Percentiles rank a stretch among this genome's conserved stretches.
Evolutionary conservation across 805 yeast species (phyloP).

Genomic region (Torulaspora quercuum): DNA sequence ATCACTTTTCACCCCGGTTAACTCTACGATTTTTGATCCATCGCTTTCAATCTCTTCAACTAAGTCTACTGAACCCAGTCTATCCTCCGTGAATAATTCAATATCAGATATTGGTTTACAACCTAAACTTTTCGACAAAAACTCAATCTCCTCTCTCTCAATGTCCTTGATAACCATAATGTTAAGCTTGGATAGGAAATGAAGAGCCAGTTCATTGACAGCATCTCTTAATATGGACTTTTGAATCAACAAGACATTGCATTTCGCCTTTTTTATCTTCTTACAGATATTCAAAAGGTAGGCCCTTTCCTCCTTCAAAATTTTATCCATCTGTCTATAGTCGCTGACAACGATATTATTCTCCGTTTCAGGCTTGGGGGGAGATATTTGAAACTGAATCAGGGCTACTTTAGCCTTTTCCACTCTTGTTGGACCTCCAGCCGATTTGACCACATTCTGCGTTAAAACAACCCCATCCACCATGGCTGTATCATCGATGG

Average conservation of each 20-base stretch:
- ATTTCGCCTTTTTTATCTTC: conserved; percentile 93
- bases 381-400: conserved; percentile 90
- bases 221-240: conserved; percentile 94
- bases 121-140: conserved; percentile 74
- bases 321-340: conserved; percentile 98
- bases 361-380: conserved; percentile 97
- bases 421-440: conserved; percentile 92
- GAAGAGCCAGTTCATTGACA: conserved; percentile 89
- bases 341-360: conserved; percentile 96
- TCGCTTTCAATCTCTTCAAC: conserved; percentile 88
- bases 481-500: conserved; percentile 93
- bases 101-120: conserved; percentile 96
- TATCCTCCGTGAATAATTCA: conserved; percentile 88
- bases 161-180: conserved; percentile 93
- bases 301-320: conserved; percentile 95
- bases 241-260: conserved; percentile 86
- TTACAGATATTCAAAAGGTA: conserved; percentile 92
- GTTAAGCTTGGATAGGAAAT: conserved; percentile 86
- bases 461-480: conserved; percentile 92
- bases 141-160: conserved; percentile 95
- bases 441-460: conserved; percentile 81
- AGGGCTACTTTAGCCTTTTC: conserved; percentile 91
- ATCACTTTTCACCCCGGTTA: conserved; percentile 66
- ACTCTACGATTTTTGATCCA: conserved; percentile 83
- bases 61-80: conserved; percentile 87